Evolutionary conservation across 2,329 filamentous ascomycete genomes (phyloP).

Genomic region (Parastagonospora avenae): DNA sequence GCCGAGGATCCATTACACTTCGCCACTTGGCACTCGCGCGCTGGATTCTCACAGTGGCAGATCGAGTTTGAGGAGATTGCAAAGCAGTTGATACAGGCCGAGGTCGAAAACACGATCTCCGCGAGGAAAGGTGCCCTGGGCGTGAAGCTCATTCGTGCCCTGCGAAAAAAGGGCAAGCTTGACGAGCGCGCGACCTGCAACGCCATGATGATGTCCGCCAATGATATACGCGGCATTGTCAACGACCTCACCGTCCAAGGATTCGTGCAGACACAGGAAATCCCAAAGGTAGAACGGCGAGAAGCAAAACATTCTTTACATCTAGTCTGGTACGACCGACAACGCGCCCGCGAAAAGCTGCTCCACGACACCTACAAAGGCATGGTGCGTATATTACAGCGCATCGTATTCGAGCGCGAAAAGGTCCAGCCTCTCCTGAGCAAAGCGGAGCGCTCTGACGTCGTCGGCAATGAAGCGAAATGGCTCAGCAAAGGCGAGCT

Average conservation of each 20-base stretch:
- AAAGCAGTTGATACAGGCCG: conserved; percentile 71
- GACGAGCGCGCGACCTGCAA: conserved; percentile 88
- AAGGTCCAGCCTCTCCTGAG: conserved; percentile 74
- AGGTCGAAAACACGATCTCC: conserved; percentile 82
- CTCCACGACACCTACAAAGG: conserved; percentile 86
- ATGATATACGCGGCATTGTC: conserved; percentile 83
- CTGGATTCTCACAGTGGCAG: conserved; percentile 75
- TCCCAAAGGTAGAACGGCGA: conserved; percentile 84
- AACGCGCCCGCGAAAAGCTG: conserved; percentile 71
- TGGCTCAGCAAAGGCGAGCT: conserved; percentile 78
- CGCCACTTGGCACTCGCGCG: conserved; percentile 67
- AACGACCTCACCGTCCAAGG: conserved; percentile 85
- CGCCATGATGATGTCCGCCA: conserved; percentile 80
- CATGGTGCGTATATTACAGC: conserved; percentile 84
- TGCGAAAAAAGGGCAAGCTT: conserved; percentile 87
- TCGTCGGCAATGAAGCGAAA: conserved; percentile 81
- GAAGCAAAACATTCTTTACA: conserved; percentile 84
- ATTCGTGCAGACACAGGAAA: conserved; percentile 89
- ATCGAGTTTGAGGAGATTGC: conserved; percentile 80
- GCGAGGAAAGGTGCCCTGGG: conserved; percentile 77
- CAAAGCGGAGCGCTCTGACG: conserved; percentile 83
- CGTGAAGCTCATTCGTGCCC: conserved; percentile 81
- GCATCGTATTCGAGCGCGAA: conserved; percentile 75
- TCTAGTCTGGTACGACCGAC: conserved; percentile 87
- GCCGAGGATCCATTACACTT: conserved; percentile 70